phyloP scores from a whole-genome alignment of 1,284 basidiomycete genomes.

The Boletus semigastroideus region DNA sequence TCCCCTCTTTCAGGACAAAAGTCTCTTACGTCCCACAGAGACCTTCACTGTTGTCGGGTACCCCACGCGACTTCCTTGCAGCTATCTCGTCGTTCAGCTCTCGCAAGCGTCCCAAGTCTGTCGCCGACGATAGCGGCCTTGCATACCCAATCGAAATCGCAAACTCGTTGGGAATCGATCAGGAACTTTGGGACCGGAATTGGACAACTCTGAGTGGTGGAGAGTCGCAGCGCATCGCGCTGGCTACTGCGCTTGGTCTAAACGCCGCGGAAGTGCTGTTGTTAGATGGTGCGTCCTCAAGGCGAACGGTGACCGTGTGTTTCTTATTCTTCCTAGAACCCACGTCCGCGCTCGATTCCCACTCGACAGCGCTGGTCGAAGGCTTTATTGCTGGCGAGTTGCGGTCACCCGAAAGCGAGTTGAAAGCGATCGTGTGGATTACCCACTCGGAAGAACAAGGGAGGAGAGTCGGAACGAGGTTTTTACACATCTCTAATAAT shows the following conservation, averaged over 20 bases:
- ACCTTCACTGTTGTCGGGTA: conserved; percentile 78
- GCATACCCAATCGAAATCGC: conserved; percentile 57
- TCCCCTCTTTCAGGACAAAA: conserved; percentile 73
- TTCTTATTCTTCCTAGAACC: conserved; percentile 56
- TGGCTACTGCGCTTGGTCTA: conserved; percentile 73
- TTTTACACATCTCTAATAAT: conserved; percentile 50
- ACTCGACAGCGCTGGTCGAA: conserved; percentile 65
- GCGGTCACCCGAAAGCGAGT: conserved; percentile 41
- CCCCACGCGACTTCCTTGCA: conserved; percentile 70
- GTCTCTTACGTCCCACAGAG: conserved; percentile 86
- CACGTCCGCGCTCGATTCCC: conserved; percentile 81
- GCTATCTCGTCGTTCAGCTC: conserved; percentile 58
- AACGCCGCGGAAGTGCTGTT: conserved; percentile 78
- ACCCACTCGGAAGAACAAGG: conserved; percentile 84
- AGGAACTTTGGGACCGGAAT: conserved; percentile 69
- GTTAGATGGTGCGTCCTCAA: conserved; percentile 66
- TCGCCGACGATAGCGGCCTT: conserved; percentile 23
- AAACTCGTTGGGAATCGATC: conserved; percentile 64
- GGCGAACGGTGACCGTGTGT: neutral
- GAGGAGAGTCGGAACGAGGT: conserved; percentile 68
- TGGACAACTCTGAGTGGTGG: conserved; percentile 83
- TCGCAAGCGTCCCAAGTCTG: conserved; percentile 37
- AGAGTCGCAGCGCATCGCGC: conserved; percentile 77
- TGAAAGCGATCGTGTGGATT: conserved; percentile 83
- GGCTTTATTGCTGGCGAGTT: conserved; percentile 55